Base-by-base conservation (phyloP, 2,329 filamentous ascomycete genomes). In the Davidsoniella eucalypti region DNA sequence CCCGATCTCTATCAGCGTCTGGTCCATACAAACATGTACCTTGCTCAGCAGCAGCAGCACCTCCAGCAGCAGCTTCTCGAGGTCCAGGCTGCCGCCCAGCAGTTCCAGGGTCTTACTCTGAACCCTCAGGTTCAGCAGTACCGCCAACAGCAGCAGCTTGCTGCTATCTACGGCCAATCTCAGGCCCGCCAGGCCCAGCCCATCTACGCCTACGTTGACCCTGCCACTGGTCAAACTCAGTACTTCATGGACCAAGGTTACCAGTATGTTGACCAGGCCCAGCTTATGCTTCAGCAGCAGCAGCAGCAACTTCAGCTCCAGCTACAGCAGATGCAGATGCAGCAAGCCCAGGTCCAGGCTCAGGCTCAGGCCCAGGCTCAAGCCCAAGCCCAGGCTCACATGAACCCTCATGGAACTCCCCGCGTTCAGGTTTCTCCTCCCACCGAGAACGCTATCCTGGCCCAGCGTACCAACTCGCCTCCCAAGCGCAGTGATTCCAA, bases 31-130 rank as follows among this genome's bases (percentile, higher is more conserved):
- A 94, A 95, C 64, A 69, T 92, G 62, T 94, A 93, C 61, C 75
- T 98, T 47, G 87, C 87, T 39, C 87, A 94, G 61, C 88, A 94
- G 67, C 90, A 96, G 67, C 87, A 94, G 68, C 83, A 85, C 56
- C 78, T 96, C 48, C 88, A 96, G 67, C 88, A 95, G 67, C 87
- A 96, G 67, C 75, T 96, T 57, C 77, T 87, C 57, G 84, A 71
- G 56, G 79, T 95, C 21, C 92, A 90, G 60, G 80, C 81, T 48
- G 84, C 84, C 37, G 83, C 86, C 54, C 84, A 87, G 65, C 84
- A 88, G 64, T 84, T 88, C 60, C 83, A 87, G 63, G 78, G 77
- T 56, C 69, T 94, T 66, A 87, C 73, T 63, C 63, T 94, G 53
- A 80, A 73, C 60, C 64, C 65, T 26, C 72, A 75, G 57, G 63